These are phyloP conservation scores for Solanum hybrid DNA, from an alignment of 305 asterid species.

Conservation along the genomic window DNA sequence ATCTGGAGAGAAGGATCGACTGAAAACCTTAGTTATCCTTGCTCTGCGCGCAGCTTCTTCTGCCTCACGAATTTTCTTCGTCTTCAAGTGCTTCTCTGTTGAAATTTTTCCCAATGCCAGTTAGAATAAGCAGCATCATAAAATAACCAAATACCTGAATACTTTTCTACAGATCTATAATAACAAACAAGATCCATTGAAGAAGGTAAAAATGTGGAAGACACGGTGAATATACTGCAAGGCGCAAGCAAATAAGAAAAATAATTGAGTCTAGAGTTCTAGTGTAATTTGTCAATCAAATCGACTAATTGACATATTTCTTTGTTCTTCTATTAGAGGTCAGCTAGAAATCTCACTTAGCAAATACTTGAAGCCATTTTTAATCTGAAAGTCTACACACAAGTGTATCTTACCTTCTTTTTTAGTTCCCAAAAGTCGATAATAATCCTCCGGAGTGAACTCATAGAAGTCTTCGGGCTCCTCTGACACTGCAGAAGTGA, in stretches of 20 bases:
- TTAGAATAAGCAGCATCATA: neutral
- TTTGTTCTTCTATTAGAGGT: neutral
- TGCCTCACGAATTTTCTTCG: constrained; percentile 75
- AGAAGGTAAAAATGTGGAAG: neutral
- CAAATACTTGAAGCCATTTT: neutral
- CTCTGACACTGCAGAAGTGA: constrained; percentile 28
- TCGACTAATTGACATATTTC: neutral
- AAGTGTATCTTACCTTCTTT: constrained; percentile 54
- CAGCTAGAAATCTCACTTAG: neutral
- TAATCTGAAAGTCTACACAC: neutral
- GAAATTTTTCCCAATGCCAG: constrained; percentile 3
- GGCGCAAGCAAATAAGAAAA: neutral
- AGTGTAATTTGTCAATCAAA: neutral
- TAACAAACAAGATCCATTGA: neutral
- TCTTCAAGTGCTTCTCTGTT: constrained; percentile 74
- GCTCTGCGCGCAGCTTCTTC: constrained; percentile 87
- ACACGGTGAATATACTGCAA: neutral
- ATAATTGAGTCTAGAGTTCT: neutral
- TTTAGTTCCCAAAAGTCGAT: constrained; percentile 57
- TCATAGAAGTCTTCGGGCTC: constrained; percentile 81
- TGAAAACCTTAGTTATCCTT: constrained; percentile 70
- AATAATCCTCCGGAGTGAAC: constrained; percentile 83
- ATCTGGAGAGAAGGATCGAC: constrained; percentile 5
- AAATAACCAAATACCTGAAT: neutral
- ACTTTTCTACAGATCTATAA: neutral